Base-by-base conservation (phyloP, 768 basidiomycete genomes). In the Termitomyces sp. region DNA sequence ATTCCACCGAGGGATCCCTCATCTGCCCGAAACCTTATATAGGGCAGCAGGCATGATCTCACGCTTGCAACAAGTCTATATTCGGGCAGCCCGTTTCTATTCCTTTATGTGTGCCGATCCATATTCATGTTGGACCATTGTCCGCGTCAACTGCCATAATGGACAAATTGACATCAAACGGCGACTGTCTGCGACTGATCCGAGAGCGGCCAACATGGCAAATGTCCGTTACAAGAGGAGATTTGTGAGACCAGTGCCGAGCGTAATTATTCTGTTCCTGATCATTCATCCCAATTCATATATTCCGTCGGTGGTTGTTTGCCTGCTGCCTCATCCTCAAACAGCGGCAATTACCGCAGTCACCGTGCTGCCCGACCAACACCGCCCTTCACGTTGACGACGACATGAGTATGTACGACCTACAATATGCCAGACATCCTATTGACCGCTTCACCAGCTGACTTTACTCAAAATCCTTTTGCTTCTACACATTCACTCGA, bases 401-500 rank as follows among this genome's bases (percentile, higher is more conserved):
- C 52, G 52, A 52, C 36, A 52, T 52, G 52, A 52, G 52, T 52
- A 52, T 13, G 52, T 52, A 52, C 26, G 18, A n/a, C 38, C 52
- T 8, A 30, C 38, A 18, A 4, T 5, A 24, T n/a, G 3, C 1
- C 36, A 38, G 13, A 20, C 38, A 6, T 7, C 38, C 38, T 20
- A 14, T 52, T 52, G 52, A 52, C 50, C 30, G 1, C 43, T 35
- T 7, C 32, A 18, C n/a, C 43, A 74, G 70, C 69, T 63, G 72
- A 71, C 56, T 73, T 71, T 63, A 78, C 77, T 48, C 80, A 89
- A 68, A 92, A 94, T 63, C 92, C 92, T 0, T 94, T 94, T 72
- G 86, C 90, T 9, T 92, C 91, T 10, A 83, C 87, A 16, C 84
- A 90, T 66, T 90, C 90, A 3, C 86, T 94, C 51, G 92, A 93